Evolutionary conservation across 1,139 yeast species (phyloP).

Genomic region (Hyphopichia pseudoburtonii): DNA sequence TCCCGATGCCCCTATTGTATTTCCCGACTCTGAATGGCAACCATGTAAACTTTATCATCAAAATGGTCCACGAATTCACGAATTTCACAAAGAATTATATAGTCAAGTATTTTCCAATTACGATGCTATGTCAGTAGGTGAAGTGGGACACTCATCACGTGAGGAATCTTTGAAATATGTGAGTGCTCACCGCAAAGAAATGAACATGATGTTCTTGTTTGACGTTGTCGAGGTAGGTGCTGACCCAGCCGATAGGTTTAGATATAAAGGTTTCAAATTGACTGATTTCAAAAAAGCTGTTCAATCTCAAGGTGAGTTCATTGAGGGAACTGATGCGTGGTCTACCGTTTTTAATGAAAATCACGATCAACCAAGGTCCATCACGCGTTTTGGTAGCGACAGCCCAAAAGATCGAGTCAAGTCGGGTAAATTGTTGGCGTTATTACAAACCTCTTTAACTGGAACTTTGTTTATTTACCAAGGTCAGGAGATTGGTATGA

Average conservation of each 20-base stretch:
- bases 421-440: constrained; percentile 22
- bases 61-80: constrained; percentile 24
- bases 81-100: constrained; percentile 23
- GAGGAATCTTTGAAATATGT: constrained; percentile 22
- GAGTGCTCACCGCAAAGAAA: constrained; percentile 22
- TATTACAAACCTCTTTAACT: constrained; percentile 18
- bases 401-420: constrained; percentile 15
- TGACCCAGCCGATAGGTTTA: constrained; percentile 16
- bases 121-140: constrained; percentile 25
- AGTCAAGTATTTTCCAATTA: constrained; percentile 19
- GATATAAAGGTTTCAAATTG: constrained; percentile 16
- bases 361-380: constrained; percentile 24
- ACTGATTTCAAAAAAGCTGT: constrained; percentile 19
- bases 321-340: constrained; percentile 25
- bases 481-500: constrained; percentile 27
- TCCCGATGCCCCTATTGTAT: constrained; percentile 22
- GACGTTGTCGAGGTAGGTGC: constrained; percentile 20
- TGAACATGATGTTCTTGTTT: constrained; percentile 26
- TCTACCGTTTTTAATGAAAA: constrained; percentile 23
- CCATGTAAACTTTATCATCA: constrained; percentile 16
- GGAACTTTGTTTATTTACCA: constrained; percentile 24
- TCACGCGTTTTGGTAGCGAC: constrained; percentile 21
- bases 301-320: constrained; percentile 14
- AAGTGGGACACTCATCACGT: constrained; percentile 21
- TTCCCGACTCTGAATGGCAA: constrained; percentile 20